Base-by-base conservation (phyloP, 176 grass and related monocot species). In the Avena insularis region DNA sequence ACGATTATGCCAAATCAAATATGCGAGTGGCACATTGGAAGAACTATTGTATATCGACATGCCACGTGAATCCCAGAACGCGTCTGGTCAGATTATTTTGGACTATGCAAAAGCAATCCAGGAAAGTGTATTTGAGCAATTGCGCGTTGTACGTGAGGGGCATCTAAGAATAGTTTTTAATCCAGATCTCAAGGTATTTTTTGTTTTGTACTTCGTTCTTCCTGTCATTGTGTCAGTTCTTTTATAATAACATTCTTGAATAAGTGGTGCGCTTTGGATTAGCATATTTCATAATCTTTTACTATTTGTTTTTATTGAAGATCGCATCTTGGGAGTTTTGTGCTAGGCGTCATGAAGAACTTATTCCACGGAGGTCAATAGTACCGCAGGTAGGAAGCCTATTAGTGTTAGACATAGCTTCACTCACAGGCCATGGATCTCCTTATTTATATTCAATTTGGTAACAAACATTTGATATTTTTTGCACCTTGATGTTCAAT, bases 291-390 rank as follows among this genome's bases (percentile, higher is more conserved):
- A 84, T 4, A 48, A 66, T 66, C 40, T 4, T 75, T 38, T 75
- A 33, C 48, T 67, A 65, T 87, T 66, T 81, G 48, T 7, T 75
- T 91, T 35, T 76, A 46, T 85, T 82, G 20, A 89, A 99, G 97
- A 99, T 99, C 87, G 91, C 92, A 60, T 99, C 97, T 57, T 99
- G 97, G 94, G 97, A 96, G 78, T 99, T 99, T 29, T 99, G 97
- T 89, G 97, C 97, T 77, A 91, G 97, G 87, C 90, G 87, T 10
- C 97, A 99, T 4, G 97, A 99, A 81, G 97, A 99, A 84, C 97
- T 99, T 85, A 96, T 99, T 93, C 97, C 97, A 11, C 87, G 97
- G 58, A 99, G 97, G 85, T 90, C 92, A 72, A 93, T 99, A 81
- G 89, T 99, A 93, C 97, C 97, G 25, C 94, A 99, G 92, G 97